Evolutionary conservation across 768 basidiomycete genomes (phyloP).

Genomic region (Mycena rebaudengoi): DNA sequence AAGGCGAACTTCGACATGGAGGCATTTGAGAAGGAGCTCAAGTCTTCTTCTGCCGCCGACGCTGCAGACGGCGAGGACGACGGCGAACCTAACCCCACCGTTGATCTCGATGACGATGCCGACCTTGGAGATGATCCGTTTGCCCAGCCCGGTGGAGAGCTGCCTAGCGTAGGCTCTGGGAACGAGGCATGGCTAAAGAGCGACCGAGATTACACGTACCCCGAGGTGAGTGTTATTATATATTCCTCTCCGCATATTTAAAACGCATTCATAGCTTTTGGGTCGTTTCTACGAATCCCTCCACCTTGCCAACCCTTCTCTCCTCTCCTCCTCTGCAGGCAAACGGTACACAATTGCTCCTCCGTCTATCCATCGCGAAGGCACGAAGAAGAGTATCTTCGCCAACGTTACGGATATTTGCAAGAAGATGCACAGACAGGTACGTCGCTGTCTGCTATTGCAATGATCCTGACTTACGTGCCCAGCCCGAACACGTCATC

Average conservation of each 20-base stretch:
- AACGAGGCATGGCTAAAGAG: slow-evolving; percentile 90
- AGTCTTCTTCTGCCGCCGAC: slow-evolving; percentile 68
- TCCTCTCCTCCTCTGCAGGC: slow-evolving; percentile 79
- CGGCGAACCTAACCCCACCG: slow-evolving; percentile 66
- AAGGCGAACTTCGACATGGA: slow-evolving; percentile 91
- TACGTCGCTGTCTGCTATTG: slow-evolving; percentile 26
- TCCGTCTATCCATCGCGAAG: slow-evolving; percentile 93
- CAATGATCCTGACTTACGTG: not conserved
- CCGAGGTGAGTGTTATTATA: slow-evolving; percentile 67
- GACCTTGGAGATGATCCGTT: slow-evolving; percentile 94
- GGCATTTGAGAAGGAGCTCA: slow-evolving; percentile 93
- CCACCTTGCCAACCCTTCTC: slow-evolving; percentile 93
- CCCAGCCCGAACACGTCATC: slow-evolving; percentile 94
- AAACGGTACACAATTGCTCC: slow-evolving; percentile 98
- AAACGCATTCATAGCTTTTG: slow-evolving; percentile 70
- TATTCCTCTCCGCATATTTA: not conserved
- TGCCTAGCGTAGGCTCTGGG: slow-evolving; percentile 73
- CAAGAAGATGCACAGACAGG: slow-evolving; percentile 94
- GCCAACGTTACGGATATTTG: slow-evolving; percentile 98
- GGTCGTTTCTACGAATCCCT: slow-evolving; percentile 91
- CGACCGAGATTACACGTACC: slow-evolving; percentile 96
- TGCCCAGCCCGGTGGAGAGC: slow-evolving; percentile 60
- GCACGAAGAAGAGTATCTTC: slow-evolving; percentile 97
- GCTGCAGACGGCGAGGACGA: slow-evolving; percentile 65
- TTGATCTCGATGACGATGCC: slow-evolving; percentile 76